Evolutionary conservation across 257 asterid species (phyloP).

Genomic region (Rhazya stricta): DNA sequence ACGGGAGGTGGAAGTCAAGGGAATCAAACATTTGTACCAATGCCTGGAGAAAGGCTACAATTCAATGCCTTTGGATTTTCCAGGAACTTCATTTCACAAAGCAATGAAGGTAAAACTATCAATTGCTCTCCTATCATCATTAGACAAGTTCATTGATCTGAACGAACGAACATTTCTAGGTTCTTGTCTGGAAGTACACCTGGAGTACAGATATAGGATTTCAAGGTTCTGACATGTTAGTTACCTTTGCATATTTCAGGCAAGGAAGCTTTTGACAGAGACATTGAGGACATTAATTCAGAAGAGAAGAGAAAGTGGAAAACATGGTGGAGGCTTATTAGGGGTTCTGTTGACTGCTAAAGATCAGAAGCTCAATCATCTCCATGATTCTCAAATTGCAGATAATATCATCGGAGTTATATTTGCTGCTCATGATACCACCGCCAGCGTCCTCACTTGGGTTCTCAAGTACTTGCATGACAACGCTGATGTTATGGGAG

Average conservation of each 20-base stretch:
- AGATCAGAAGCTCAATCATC: constrained; percentile 15
- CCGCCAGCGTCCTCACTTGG: constrained; percentile 71
- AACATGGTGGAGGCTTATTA: constrained; percentile 42
- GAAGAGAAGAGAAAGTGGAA: constrained; percentile 37
- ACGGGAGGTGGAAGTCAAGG: constrained; percentile 32
- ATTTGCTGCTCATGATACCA: constrained; percentile 77
- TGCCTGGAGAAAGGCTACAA: constrained; percentile 62
- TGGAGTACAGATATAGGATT: background rate
- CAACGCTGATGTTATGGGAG: constrained; percentile 27
- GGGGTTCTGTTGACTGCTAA: constrained; percentile 41
- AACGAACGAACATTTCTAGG: background rate
- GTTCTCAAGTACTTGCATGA: constrained; percentile 63
- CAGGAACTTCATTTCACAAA: constrained; percentile 47
- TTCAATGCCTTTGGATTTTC: constrained; percentile 61
- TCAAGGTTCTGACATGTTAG: no score
- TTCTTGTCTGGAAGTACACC: constrained; percentile 5
- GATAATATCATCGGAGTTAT: constrained; percentile 69
- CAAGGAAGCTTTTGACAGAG: constrained; percentile 45
- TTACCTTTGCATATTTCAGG: constrained; percentile 24
- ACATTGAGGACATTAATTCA: constrained; percentile 37
- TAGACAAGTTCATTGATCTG: background rate
- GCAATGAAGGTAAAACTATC: constrained; percentile 48
- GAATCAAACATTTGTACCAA: constrained; percentile 40
- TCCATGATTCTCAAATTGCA: constrained; percentile 56
- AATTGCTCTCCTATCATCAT: background rate